phyloP scores from a whole-genome alignment of 106 monocot species.

The Platanthera guangdongensis region DNA sequence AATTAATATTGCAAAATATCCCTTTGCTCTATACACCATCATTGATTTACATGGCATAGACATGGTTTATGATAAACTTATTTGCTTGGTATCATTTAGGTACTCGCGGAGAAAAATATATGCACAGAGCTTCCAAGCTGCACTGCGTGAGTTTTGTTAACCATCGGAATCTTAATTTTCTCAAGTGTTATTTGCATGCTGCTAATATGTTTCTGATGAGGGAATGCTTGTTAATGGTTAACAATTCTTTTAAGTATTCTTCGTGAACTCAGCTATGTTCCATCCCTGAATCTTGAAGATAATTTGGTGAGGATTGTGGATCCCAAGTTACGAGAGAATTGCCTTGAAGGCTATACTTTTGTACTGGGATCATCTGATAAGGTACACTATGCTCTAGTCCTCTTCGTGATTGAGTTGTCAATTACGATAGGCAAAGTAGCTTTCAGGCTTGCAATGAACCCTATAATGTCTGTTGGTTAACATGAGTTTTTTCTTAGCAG shows the following conservation, averaged over 20 bases:
- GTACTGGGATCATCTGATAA: slow-evolving; percentile 40
- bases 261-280: slow-evolving; percentile 34
- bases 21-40: not conserved
- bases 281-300: slow-evolving; percentile 43
- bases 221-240: not conserved
- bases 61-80: not conserved
- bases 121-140: slow-evolving; percentile 54
- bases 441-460: not conserved
- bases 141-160: slow-evolving; percentile 38
- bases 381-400: slow-evolving; percentile 31
- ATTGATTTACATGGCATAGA: not conserved
- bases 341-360: slow-evolving; percentile 62
- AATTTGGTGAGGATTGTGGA: slow-evolving; percentile 44
- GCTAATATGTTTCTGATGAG: not conserved
- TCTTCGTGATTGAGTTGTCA: no score
- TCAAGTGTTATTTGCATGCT: not conserved
- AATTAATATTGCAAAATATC: not conserved
- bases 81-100: slow-evolving; percentile 21
- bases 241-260: not conserved
- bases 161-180: not conserved
- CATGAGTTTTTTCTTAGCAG: slow-evolving; percentile 29
- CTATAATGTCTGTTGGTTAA: slow-evolving; percentile 3
- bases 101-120: slow-evolving; percentile 55
- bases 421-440: not conserved
- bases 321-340: slow-evolving; percentile 47